These are phyloP conservation scores for Glonium stellatum DNA, from an alignment of 495 filamentous ascomycete species.

Conservation along the genomic window DNA sequence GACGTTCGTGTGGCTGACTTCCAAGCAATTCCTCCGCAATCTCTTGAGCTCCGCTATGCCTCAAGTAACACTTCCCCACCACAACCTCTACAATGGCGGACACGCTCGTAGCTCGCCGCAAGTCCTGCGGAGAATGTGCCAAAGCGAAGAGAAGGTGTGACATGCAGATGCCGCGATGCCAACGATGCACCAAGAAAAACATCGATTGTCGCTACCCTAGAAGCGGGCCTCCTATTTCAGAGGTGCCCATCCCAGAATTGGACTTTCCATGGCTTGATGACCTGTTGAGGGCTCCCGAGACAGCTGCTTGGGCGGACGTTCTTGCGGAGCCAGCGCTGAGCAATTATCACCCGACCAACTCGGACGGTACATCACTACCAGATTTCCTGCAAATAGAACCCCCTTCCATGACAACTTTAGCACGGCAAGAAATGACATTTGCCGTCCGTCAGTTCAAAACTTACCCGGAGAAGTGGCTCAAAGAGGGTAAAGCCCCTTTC, in stretches of 20 bases:
- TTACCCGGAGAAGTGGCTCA: constrained; percentile 22
- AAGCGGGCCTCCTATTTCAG: neutral
- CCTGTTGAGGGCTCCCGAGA: constrained; percentile 10
- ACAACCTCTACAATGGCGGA: neutral
- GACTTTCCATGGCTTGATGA: constrained; percentile 24
- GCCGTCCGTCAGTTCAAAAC: constrained; percentile 19
- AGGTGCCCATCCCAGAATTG: constrained; percentile 13
- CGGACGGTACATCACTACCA: neutral
- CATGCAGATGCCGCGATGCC: constrained; percentile 17
- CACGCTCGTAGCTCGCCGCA: constrained; percentile 1
- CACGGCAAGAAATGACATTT: constrained; percentile 13
- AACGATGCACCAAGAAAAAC: constrained; percentile 19
- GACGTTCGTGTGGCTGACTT: too few species aligned
- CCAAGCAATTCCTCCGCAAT: neutral
- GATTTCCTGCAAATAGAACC: constrained; percentile 1
- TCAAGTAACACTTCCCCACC: neutral
- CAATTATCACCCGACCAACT: neutral
- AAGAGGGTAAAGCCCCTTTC: constrained; percentile 24
- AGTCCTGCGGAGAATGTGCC: constrained; percentile 21
- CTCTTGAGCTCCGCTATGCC: neutral
- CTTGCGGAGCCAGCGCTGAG: constrained; percentile 11
- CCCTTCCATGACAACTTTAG: neutral
- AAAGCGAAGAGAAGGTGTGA: constrained; percentile 23
- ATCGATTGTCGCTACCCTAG: constrained; percentile 17
- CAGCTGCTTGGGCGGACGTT: constrained; percentile 13